Evolutionary conservation across 164 flowering plant species (phyloP), one percentile per base, ranked within the genome.

Genomic region (Tinospora cordifolia): DNA sequence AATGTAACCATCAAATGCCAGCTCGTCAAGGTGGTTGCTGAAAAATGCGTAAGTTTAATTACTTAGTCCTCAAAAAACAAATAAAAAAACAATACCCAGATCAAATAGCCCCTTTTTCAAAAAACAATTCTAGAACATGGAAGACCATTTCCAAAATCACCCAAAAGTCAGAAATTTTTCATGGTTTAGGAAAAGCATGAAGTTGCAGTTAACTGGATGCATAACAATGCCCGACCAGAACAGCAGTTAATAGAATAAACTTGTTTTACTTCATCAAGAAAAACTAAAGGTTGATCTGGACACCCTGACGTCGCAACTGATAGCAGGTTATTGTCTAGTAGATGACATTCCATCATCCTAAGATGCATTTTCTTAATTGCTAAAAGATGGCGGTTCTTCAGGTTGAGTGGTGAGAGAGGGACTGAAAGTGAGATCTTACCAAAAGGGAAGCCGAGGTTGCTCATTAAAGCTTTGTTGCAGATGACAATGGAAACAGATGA

Each of bases 1-100:
- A 84, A 95, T 63, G 99, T 95, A 19, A 95, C 98, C 94, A 95
- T 86, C 12, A 95, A 84, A 83, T 95, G 99, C 99, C 99, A 95
- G 74, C 99, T 95, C 8, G 99, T 95, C 26, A 95, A 83, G 38
- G 98, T 92, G 41, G 99, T 95, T 6, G 99, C 99, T 93, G 85
- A 78, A 71, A 71, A 34, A 39, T 54, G 30, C 71, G 69, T 58
- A 17, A 21, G 15, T 25, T 67, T 30, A 1, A 58, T 24, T 19
- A 67, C 25, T 64, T 36, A 19, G 46, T 39, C 13, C n/a, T 64
- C 44, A 38, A 58, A 22, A 69, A 57, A 0, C 6, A 14, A 7
- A 13, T 3, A 25, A 3, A 24, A 58, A 22, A 13, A 11, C 59
- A 14, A 66, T 8, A 65, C n/a, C 67, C 12, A 36, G 14, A 38